Evolutionary conservation across 2,329 filamentous ascomycete species (phyloP).

Genomic region (Macroventuria anomochaeta): DNA sequence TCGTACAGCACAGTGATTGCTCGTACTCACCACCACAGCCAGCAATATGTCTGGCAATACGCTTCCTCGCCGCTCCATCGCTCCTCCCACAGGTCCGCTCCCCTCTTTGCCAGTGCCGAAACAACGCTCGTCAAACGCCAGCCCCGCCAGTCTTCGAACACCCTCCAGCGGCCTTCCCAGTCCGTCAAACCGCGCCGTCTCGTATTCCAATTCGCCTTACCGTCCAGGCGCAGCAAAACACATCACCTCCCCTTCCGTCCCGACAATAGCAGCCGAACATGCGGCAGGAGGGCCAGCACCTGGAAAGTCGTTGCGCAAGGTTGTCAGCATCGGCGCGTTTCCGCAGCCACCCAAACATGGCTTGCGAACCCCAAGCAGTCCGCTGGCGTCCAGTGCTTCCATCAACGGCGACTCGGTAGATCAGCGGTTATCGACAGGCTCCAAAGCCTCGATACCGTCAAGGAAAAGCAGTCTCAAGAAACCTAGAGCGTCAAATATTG

Average conservation of each 20-base stretch:
- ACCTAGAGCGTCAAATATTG: conserved; percentile 55
- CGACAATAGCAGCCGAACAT: conserved; percentile 52
- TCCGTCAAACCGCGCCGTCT: conserved; percentile 38
- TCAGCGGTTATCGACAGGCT: conserved; percentile 38
- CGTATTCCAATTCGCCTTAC: conserved; percentile 42
- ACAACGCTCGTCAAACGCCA: conserved; percentile 64
- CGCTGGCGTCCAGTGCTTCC: conserved; percentile 57
- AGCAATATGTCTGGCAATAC: conserved; percentile 60
- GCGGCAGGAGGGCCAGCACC: conserved; percentile 46
- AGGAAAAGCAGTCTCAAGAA: conserved; percentile 50
- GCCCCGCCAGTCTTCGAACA: conserved; percentile 34
- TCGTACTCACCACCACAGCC: background rate
- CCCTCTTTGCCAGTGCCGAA: conserved; percentile 77
- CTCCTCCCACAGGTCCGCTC: conserved; percentile 73
- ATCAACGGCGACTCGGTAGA: conserved; percentile 43
- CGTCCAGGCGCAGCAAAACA: conserved; percentile 37
- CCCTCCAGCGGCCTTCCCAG: conserved; percentile 39
- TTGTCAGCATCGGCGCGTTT: conserved; percentile 92
- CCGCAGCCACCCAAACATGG: conserved; percentile 80
- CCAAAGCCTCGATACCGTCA: conserved; percentile 38
- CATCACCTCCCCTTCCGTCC: conserved; percentile 52
- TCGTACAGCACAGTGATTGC: background rate
- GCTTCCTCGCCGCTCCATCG: conserved; percentile 66
- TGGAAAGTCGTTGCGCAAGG: conserved; percentile 79
- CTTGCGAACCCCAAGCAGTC: conserved; percentile 61